These are phyloP conservation scores for Wickerhamomyces canadensis DNA, from an alignment of 805 yeast species.

Conservation along the genomic window DNA sequence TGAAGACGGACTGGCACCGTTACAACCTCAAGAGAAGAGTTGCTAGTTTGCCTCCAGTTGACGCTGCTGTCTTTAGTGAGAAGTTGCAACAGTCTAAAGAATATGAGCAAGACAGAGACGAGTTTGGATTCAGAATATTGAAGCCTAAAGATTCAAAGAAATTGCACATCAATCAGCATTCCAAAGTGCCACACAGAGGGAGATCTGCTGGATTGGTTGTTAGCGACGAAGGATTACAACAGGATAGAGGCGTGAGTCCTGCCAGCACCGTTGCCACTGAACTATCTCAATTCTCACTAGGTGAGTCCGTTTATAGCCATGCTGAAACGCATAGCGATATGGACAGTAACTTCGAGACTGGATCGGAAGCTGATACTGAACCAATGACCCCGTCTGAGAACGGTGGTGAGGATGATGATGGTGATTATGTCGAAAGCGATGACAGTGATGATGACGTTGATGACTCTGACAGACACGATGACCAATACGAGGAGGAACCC, in stretches of 20 bases:
- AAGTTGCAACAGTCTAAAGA: slow-evolving; percentile 30
- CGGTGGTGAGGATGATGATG: slow-evolving; percentile 31
- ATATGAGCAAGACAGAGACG: slow-evolving; percentile 31
- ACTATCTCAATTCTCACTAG: slow-evolving; percentile 51
- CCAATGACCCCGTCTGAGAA: slow-evolving; percentile 26
- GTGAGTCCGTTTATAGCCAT: slow-evolving; percentile 34
- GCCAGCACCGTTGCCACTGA: slow-evolving; percentile 50
- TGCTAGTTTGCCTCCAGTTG: slow-evolving; percentile 70
- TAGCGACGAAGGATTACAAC: slow-evolving; percentile 3
- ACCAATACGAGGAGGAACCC: slow-evolving; percentile 23
- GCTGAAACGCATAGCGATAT: slow-evolving; percentile 30
- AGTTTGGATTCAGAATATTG: slow-evolving; percentile 32
- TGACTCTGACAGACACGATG: slow-evolving; percentile 10
- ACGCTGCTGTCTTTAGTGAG: slow-evolving; percentile 44
- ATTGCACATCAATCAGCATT: slow-evolving; percentile 10
- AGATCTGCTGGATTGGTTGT: slow-evolving; percentile 14
- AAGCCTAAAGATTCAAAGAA: slow-evolving; percentile 20
- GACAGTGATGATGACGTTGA: slow-evolving; percentile 25
- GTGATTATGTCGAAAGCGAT: slow-evolving; percentile 20
- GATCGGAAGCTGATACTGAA: slow-evolving; percentile 45
- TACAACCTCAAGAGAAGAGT: slow-evolving; percentile 92
- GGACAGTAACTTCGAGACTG: slow-evolving; percentile 36
- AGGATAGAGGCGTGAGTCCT: slow-evolving; percentile 41
- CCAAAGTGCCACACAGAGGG: slow-evolving; percentile 21
- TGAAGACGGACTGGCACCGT: slow-evolving; percentile 98